These are phyloP conservation scores for Penicillium psychrosexuale DNA, from an alignment of 2,329 filamentous ascomycete species.

Conservation along the genomic window DNA sequence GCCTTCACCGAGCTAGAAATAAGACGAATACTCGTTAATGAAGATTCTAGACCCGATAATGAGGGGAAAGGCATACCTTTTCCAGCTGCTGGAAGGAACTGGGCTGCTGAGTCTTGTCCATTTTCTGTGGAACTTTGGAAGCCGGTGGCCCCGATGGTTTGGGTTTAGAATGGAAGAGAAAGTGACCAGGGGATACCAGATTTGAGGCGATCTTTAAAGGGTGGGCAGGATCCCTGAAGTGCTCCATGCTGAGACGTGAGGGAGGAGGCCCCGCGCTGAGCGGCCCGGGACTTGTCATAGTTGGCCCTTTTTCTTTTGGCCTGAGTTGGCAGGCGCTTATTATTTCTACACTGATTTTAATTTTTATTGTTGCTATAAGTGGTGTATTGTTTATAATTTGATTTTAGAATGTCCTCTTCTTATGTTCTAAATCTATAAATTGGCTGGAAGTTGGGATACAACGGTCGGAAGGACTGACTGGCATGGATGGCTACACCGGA, in stretches of 20 bases:
- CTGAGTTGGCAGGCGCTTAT: slow-evolving; percentile 14
- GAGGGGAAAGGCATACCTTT: slow-evolving; percentile 51
- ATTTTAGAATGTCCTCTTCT: neutral
- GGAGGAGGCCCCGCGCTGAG: slow-evolving; percentile 24
- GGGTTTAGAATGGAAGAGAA: slow-evolving; percentile 31
- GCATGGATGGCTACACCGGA: slow-evolving; percentile 44
- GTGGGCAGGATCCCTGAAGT: slow-evolving; percentile 22
- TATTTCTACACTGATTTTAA: neutral
- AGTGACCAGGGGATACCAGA: slow-evolving; percentile 38
- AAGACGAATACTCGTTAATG: slow-evolving; percentile 28
- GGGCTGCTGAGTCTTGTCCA: slow-evolving; percentile 90
- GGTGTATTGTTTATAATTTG: neutral
- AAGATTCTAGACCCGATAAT: slow-evolving; percentile 1
- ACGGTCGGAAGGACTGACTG: slow-evolving; percentile 44
- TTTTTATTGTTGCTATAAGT: neutral
- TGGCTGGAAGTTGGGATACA: slow-evolving; percentile 28
- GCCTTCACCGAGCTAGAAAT: slow-evolving; percentile 74
- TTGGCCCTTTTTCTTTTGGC: slow-evolving; percentile 1
- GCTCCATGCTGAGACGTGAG: slow-evolving; percentile 25
- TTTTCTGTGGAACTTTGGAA: slow-evolving; percentile 41
- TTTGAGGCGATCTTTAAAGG: slow-evolving; percentile 33
- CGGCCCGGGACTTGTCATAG: slow-evolving; percentile 14
- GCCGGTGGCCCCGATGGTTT: slow-evolving; percentile 15
- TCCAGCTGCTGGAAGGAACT: slow-evolving; percentile 99
- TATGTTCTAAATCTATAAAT: neutral